Base-by-base conservation (phyloP, 2,329 filamentous ascomycete species). In the Neofusicoccum laricinum region DNA sequence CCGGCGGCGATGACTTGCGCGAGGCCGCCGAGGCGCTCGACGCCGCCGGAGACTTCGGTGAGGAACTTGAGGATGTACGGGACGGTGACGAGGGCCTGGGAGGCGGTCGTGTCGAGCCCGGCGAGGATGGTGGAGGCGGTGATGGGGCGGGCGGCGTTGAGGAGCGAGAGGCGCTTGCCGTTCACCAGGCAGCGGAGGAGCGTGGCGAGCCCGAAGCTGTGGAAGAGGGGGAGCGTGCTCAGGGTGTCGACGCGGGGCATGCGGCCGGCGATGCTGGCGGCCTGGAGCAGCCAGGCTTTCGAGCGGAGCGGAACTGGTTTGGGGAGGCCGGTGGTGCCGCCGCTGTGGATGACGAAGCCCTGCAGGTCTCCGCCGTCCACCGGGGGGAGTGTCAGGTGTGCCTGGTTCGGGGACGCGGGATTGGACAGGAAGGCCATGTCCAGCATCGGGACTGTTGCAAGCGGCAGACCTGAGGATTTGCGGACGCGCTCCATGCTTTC, bases 21-120 rank as follows among this genome's bases (percentile, higher is more conserved):
- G 11, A 82, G 76, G 17, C 74, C 72, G 0, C 73, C 72, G 10
- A 88, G 73, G 1, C 76, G 74, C 0, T 75, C 69, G n/a, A 87
- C 78, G 0, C 87, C 88, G n/a, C 82, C 79, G 0, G 83, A 75
- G 0, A 81, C 81, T 69, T 90, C 88, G 0, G 82, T 82, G 0
- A 90, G 77, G 0, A 90, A 75, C 69, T 90, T 89, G n/a, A 90
- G 72, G 0, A 85, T 82, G 67, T 89, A 90, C 0, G 88, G 88
- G 0, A 90, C 88, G 2, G 80, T 82, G 64, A 87, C 82, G 34
- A 90, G 82, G n/a, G 84, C 48, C 2, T 34, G 11, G 1, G 59
- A 45, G 0, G n/a, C 4, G 32, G 59, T 63, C 5, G 34, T 34
- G 3, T 30, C 48, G 7, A 63, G 48, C 1, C 25, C 34, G 21